Base-by-base conservation (phyloP, 1,139 yeast genomes). In the Kluyveromyces marxianus region DNA sequence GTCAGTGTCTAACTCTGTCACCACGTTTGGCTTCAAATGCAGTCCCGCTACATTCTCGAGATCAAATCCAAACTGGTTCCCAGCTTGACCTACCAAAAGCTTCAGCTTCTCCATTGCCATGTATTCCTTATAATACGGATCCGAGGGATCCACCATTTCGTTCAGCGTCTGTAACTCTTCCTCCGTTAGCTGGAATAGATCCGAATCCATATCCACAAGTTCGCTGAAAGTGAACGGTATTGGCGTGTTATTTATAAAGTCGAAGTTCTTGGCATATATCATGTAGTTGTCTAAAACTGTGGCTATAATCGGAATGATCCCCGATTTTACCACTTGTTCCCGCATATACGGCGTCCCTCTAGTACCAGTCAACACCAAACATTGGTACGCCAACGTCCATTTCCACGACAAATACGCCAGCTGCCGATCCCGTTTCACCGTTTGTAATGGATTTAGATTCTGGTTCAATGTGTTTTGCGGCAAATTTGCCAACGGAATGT, bases 301-400 rank as follows among this genome's bases (percentile, higher is more conserved):
- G 47, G 96, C 95, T 45, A 92, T 77, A 6, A 92, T 79, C 2
- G 97, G 97, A 35, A 92, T 74, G 49, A 90, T 81, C 3, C 97
- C 97, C 2, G 97, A 95, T 54, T 84, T 82, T 4, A 89, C 96
- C 5, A 92, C 87, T 55, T 92, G 80, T 55, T 83, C 81, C 42
- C 98, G 73, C 43, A 89, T 86, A 47, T 72, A 71, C 64, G 90
- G 97, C 1, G 95, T 81, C 30, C 98, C 98, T 55, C 97, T 74
- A 1, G 97, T 90, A 14, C 97, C 96, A 28, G 92, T 79, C 50
- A 89, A 75, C 1, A 90, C 96, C 50, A 92, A 69, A 60, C 97
- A 89, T 67, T 92, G 97, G 60, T 92, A 81, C 0, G 97, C 88
- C 49, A 92, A 69, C 4, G 96, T 87, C 98, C 98, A 92, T 67